A percentile compares a stretch with the other conserved stretches of the same genome.
Evolutionary conservation across 148 eudicot species (phyloP).

Genomic region (Limonium bicolor): DNA sequence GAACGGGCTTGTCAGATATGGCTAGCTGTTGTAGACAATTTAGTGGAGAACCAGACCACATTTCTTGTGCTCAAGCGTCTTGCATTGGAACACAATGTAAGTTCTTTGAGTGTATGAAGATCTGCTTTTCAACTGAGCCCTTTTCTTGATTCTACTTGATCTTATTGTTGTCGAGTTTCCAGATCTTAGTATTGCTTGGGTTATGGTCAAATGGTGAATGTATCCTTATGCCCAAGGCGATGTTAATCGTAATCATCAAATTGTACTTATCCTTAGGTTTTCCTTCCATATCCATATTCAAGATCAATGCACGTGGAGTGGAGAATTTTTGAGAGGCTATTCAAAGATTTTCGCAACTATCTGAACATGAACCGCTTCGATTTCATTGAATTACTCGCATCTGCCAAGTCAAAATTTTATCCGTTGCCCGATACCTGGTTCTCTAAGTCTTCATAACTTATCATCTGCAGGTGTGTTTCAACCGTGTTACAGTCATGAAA

Average conservation of each 20-base stretch:
- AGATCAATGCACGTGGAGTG: slow-evolving; percentile 52
- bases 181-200: no score
- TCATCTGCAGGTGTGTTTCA: no score
- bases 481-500: no score
- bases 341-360: slow-evolving; percentile 75
- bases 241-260: no score
- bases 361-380: slow-evolving; percentile 26
- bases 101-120: slow-evolving; percentile 12
- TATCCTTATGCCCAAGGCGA: no score
- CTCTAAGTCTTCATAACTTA: no score
- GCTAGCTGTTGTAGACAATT: slow-evolving; percentile 63
- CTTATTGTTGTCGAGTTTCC: no score
- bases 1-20: slow-evolving; percentile 62
- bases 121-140: no score
- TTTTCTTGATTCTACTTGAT: no score
- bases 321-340: slow-evolving; percentile 73
- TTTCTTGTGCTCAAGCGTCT: slow-evolving; percentile 53
- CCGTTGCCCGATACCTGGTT: slow-evolving; percentile 60
- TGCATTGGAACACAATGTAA: slow-evolving; percentile 51
- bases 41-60: slow-evolving; percentile 46
- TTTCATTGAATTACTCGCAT: slow-evolving; percentile 42
- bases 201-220: no score
- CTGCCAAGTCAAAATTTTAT: slow-evolving; percentile 59
- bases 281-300: slow-evolving; percentile 55
- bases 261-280: slow-evolving; percentile 55